Evolutionary conservation across 257 asterid species (phyloP).

Genomic region (Scutellaria minor): DNA sequence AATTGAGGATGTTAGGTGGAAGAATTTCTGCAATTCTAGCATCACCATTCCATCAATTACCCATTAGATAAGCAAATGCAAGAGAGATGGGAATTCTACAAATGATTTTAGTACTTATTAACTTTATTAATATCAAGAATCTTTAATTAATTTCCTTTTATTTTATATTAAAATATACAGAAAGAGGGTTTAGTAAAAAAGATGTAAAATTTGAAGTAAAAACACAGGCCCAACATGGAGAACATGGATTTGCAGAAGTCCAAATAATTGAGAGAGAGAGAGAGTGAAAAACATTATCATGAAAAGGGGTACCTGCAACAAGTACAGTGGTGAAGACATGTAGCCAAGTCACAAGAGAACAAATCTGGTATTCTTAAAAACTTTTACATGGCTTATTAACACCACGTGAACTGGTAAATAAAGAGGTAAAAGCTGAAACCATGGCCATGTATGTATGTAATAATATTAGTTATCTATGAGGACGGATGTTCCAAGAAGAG

Average conservation of each 20-base stretch:
- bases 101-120: background rate
- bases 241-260: constrained; percentile 28
- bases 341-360: constrained; percentile 59
- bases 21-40: constrained; percentile 39
- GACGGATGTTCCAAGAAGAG: constrained; percentile 47
- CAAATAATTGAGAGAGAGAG: constrained; percentile 40
- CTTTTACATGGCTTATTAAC: constrained; percentile 30
- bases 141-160: background rate
- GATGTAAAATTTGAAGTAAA: background rate
- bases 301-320: constrained; percentile 39
- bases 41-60: constrained; percentile 29
- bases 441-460: background rate
- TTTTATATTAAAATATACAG: background rate
- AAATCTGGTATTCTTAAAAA: constrained; percentile 43
- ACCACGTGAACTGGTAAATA: constrained; percentile 58
- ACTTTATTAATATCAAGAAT: constrained; percentile 2
- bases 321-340: constrained; percentile 42
- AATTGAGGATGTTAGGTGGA: constrained; percentile 50
- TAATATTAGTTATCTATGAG: background rate
- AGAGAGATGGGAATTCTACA: background rate
- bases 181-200: background rate
- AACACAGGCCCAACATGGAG: constrained; percentile 30
- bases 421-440: constrained; percentile 24
- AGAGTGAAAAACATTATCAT: constrained; percentile 30
- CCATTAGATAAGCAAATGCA: constrained; percentile 26